Base-by-base conservation (phyloP, 768 basidiomycete species). In the Tricholoma flavovirens region DNA sequence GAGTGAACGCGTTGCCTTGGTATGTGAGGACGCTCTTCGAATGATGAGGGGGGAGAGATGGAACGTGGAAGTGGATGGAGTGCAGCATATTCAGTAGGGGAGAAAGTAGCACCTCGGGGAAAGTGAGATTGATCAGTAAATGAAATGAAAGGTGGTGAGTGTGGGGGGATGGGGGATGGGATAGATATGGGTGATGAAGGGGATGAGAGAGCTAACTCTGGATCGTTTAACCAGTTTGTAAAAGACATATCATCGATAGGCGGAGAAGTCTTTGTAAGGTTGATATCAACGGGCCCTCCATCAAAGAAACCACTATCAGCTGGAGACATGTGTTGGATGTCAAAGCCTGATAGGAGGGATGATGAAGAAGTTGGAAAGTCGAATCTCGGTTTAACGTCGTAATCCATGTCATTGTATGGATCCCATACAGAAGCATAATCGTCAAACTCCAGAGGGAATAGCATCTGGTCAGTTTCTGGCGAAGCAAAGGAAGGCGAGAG, bases 171-270 rank as follows among this genome's bases (percentile, higher is more conserved):
- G 10, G 75, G 70, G 4, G 78, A 73, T 30, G 82, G 83, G 52
- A 85, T 86, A 59, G 84, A 78, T 62, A 87, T 84, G 22, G 88
- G 86, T 0, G 84, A 82, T 2, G 84, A 79, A 7, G 78, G 70
- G 30, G 70, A 67, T 9, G 65, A 59, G 36, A 67, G 55, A 2
- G 66, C 59, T 52, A 74, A 61, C 50, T 84, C 82, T 50, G 81
- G 69, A 68, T 89, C 87, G 64, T 80, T 77, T 52, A 88, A 75
- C 87, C 87, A 89, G 59, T 78, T 74, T 0, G 79, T 73, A 3
- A 83, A 71, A 65, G 77, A 77, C 36, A 75, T 66, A 59, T 70
- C 64, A 63, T 83, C 81, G 57, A 75, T 64, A 11, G 75, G 71
- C 52, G 79, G 70, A 51, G 77, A 74, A 57, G 73, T 66, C 54